Percentiles rank a stretch among this genome's conserved stretches.
These are phyloP conservation scores for Ogataea parapolymorpha DNA, from an alignment of 805 yeast genomes.

Conservation along the genomic window DNA sequence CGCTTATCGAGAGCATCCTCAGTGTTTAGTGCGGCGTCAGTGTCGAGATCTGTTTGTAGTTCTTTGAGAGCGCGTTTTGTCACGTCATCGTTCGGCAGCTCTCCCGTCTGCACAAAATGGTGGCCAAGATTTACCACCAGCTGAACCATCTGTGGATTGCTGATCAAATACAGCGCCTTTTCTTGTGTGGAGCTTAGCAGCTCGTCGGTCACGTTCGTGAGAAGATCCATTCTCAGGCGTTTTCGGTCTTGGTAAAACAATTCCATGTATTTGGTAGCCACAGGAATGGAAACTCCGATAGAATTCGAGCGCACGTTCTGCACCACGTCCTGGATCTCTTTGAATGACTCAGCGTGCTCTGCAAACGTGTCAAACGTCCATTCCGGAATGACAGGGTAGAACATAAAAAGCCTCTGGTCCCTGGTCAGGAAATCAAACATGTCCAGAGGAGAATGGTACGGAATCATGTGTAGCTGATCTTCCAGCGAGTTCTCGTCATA, in stretches of 20 bases:
- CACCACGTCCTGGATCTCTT: slow-evolving; percentile 3
- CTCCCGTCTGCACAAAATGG: slow-evolving; percentile 6
- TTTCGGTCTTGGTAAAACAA: slow-evolving; percentile 1
- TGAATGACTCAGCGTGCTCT: background rate
- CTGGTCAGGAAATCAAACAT: slow-evolving; percentile 22
- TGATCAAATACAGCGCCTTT: background rate
- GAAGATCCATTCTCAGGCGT: background rate
- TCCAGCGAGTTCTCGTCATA: slow-evolving; percentile 6
- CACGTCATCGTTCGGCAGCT: slow-evolving; percentile 5
- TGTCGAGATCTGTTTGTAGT: slow-evolving; percentile 1
- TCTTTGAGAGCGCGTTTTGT: slow-evolving; percentile 3
- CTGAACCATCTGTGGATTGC: slow-evolving; percentile 1
- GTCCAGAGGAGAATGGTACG: slow-evolving; percentile 23
- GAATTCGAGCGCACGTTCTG: slow-evolving; percentile 1
- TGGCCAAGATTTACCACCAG: slow-evolving; percentile 6
- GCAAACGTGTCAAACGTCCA: slow-evolving; percentile 5
- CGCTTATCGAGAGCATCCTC: slow-evolving; percentile 1
- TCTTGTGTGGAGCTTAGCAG: slow-evolving; percentile 3
- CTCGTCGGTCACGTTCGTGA: background rate
- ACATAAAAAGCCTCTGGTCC: slow-evolving; percentile 19
- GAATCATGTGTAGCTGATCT: slow-evolving; percentile 6
- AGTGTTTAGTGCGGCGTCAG: background rate
- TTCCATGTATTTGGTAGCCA: slow-evolving; percentile 6
- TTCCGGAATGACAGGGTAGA: slow-evolving; percentile 20
- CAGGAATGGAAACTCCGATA: slow-evolving; percentile 3